A percentile compares a stretch with the other conserved stretches of the same genome.
Evolutionary conservation across 1,284 basidiomycete species (phyloP).

Genomic region (Ceratobasidium sp.): DNA sequence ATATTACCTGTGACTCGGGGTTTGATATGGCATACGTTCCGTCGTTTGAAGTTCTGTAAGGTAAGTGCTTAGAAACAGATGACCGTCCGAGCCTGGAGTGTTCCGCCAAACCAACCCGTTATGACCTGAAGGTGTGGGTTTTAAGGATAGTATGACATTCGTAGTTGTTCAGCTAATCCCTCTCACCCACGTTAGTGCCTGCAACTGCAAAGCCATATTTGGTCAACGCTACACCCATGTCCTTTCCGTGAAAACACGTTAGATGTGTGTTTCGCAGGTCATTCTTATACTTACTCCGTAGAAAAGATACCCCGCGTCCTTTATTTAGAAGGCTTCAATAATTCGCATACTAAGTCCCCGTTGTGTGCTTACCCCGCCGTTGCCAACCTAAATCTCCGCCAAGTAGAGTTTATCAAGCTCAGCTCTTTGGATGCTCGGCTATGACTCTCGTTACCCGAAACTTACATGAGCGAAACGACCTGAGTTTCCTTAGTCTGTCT

Average conservation of each 20-base stretch:
- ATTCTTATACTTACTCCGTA: slow-evolving; percentile 41
- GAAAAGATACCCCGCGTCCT: slow-evolving; percentile 40
- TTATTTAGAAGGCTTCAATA: no score
- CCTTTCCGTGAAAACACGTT: slow-evolving; percentile 16
- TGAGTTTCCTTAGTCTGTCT: no score
- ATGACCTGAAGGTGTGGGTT: slow-evolving; percentile 2
- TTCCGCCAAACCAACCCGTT: no score
- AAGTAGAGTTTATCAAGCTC: not conserved
- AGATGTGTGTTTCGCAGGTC: no score
- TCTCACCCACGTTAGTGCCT: slow-evolving; percentile 38
- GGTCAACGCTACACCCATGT: slow-evolving; percentile 33
- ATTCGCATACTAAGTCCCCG: no score
- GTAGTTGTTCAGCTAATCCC: no score
- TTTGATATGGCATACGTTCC: slow-evolving; percentile 38
- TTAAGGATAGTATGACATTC: not conserved
- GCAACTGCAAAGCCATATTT: slow-evolving; percentile 42
- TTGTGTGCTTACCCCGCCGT: slow-evolving; percentile 37
- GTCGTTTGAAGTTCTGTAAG: slow-evolving; percentile 11
- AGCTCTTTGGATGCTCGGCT: not conserved
- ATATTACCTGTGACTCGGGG: slow-evolving; percentile 40
- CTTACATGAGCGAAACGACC: slow-evolving; percentile 43
- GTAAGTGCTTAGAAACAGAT: not conserved
- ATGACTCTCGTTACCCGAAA: no score
- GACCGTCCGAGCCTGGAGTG: no score
- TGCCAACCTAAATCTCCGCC: slow-evolving; percentile 30